Evolutionary conservation across 2,329 filamentous ascomycete genomes (phyloP), one percentile per base, ranked within the genome.

Genomic region (Alternaria brassicae): DNA sequence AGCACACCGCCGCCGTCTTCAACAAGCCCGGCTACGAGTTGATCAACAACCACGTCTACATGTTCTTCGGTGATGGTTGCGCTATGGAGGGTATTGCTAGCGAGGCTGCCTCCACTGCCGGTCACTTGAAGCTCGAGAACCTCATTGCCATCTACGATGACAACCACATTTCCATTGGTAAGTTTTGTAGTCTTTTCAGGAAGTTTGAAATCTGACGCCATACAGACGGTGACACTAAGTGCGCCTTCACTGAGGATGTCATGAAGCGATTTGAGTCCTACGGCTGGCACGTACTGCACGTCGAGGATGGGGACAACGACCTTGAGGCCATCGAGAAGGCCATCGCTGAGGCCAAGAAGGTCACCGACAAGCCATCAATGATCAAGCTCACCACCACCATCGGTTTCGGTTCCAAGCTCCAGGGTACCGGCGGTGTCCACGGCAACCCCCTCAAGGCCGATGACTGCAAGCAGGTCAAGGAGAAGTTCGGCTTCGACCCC

Each of bases 311-410:
- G 81, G 91, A 99, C 85, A 81, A 87, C 79, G 92, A 98, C 82
- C 88, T 97, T 58, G 89, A 89, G 69, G 88, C 81, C 76, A 98
- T 99, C 62, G 93, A 96, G 84, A 88, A 86, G 64, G 95, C 95
- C 72, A 91, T 99, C 80, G 87, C 89, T 81, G 87, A 91, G 83
- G 91, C 89, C 79, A 89, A 94, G 85, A 84, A 89, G 68, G 91
- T 96, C 81, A 98, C 88, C 81, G 88, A 98, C 86, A 99, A 98
- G 90, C 95, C 95, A 66, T 91, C 93, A 62, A 84, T 99, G 76
- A 97, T 99, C 86, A 93, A 96, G 86, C 88, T 99, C 73, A 93
- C 89, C 79, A 99, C 95, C 78, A 98, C 91, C 80, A 99, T 99
- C 78, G 95, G 95, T 75, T 99, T 90, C 82, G 95, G 95, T 74